Evolutionary conservation across 1,284 basidiomycete species (phyloP), one percentile per base, ranked within the genome.

Genomic region (Peniophora sp.): DNA sequence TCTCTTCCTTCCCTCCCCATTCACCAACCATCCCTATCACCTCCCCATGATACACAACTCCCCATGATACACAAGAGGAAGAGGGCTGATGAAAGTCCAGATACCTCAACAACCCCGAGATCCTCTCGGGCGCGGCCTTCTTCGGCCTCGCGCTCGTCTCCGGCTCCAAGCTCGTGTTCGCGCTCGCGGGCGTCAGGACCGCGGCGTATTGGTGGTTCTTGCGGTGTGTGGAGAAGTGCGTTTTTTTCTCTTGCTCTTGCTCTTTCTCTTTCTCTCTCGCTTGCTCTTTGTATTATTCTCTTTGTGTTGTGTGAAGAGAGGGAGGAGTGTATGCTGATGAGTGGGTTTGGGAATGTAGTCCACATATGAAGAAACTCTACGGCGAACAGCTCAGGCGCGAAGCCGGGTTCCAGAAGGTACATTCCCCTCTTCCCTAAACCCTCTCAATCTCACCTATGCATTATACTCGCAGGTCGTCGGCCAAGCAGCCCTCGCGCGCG

Each of bases 341-440:
- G n/a, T n/a, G n/a, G n/a, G n/a, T n/a, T n/a, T n/a, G n/a, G n/a
- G n/a, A n/a, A n/a, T n/a, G n/a, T 53, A 96, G 94, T 56, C 97
- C 97, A 18, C 96, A 99, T 68, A 99, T 99, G 96, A 83, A 81
- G 57, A 92, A 92, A 62, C 74, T 98, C 15, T 99, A 98, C 65
- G 96, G 96, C 14, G 84, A 94, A 60, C 85, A 89, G 3, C 73
- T 99, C 17, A 83, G 95, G 55, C 92, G 92, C 64, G 96, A 98
- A 54, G 95, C 94, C 6, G 97, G 96, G 34, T 87, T 98, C 57
- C 92, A 95, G 54, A 97, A 97, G 73, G 95, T 97, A 24, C 85
- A 12, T 12, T 32, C 27, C 27, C 12, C 27, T 12, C 27, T 32
- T 32, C 27, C 99, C 65, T 94, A 94, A 70, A 87, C 79, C 51